A percentile compares a stretch with the other conserved stretches of the same genome.
Evolutionary conservation across 257 asterid genomes (phyloP).

Genomic region (Solanum boliviense): DNA sequence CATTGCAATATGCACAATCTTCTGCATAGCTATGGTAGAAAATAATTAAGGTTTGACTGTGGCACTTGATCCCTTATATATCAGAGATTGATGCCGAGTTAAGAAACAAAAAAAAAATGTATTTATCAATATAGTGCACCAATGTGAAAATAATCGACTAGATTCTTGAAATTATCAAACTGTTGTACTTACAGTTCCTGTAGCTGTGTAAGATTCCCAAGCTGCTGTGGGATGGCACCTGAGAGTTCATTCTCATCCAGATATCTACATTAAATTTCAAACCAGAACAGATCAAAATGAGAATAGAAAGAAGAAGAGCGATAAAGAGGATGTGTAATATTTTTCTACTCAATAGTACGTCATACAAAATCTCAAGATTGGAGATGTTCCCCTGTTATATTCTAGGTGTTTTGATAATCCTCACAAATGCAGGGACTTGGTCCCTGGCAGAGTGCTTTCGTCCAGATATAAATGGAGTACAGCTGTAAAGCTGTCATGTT

Average conservation of each 20-base stretch:
- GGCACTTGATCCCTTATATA: background rate
- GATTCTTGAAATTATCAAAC: background rate
- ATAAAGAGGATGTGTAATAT: background rate
- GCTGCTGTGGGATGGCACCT: background rate
- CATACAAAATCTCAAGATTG: background rate
- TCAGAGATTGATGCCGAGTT: background rate
- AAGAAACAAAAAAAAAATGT: background rate
- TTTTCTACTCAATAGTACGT: too few species aligned
- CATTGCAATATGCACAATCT: background rate
- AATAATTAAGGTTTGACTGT: background rate
- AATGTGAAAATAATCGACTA: background rate
- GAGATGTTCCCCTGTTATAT: background rate
- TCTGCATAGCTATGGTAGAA: background rate
- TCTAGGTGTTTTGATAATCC: too few species aligned
- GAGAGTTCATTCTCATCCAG: background rate
- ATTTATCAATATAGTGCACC: background rate
- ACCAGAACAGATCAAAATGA: background rate
- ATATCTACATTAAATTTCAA: background rate
- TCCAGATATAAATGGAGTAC: too few species aligned
- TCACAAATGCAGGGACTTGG: too few species aligned
- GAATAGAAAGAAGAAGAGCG: background rate
- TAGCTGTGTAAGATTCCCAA: constrained; percentile 3
- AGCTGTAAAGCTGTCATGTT: too few species aligned
- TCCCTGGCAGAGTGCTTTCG: too few species aligned
- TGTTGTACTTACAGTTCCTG: background rate